phyloP scores from a whole-genome alignment of 2,329 filamentous ascomycete genomes.

The Fusarium torulosum region DNA sequence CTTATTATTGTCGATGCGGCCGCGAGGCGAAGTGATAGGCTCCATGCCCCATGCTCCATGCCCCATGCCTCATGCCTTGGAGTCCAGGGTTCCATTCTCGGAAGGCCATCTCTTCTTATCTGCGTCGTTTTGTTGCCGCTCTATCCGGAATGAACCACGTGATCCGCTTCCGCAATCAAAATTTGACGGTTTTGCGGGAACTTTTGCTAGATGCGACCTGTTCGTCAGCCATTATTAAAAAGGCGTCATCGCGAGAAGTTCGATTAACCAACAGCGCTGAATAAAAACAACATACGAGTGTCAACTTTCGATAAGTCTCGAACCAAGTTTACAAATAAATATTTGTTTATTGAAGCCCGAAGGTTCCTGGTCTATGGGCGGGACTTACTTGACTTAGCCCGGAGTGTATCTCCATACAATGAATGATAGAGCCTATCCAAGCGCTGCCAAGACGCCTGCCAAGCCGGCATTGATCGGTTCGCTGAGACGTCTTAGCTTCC shows the following conservation, averaged over 20 bases:
- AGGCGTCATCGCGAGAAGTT: slow-evolving; percentile 8
- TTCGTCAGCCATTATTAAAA: slow-evolving; percentile 20
- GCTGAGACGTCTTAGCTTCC: background rate
- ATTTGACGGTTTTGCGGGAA: slow-evolving; percentile 8
- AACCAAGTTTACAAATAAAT: background rate
- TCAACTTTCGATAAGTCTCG: background rate
- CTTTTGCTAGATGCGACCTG: slow-evolving; percentile 18
- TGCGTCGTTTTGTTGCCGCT: slow-evolving; percentile 14
- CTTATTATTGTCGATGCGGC: slow-evolving; percentile 15
- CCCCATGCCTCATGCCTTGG: background rate
- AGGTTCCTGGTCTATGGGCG: background rate
- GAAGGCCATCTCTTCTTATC: slow-evolving; percentile 20
- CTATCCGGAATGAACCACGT: slow-evolving; percentile 19
- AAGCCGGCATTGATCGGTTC: slow-evolving; percentile 7
- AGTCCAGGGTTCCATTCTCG: background rate
- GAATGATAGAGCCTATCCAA: background rate
- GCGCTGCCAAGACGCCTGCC: background rate
- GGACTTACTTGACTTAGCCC: background rate
- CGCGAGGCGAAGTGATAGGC: background rate
- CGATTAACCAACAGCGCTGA: background rate
- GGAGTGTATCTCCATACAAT: no score
- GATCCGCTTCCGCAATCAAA: slow-evolving; percentile 8
- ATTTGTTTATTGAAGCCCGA: background rate
- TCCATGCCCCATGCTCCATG: background rate
- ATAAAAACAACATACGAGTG: background rate